Conservation (phyloP, 2,329 filamentous ascomycete species). For the Elsinoe australis region DNA sequence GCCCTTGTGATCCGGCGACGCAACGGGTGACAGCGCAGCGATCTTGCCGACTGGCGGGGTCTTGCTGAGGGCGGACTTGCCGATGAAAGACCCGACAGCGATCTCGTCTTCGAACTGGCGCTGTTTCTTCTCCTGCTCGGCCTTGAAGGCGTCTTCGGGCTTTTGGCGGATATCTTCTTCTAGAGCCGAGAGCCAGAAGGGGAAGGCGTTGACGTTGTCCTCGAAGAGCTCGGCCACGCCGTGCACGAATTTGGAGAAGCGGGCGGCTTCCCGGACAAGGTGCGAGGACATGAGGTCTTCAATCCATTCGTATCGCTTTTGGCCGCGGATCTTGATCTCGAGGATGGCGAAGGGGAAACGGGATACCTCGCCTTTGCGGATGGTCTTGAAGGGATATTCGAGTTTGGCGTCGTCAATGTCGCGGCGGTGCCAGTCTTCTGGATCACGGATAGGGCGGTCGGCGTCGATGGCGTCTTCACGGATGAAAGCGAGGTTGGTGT, state of each 20-base stretch:
- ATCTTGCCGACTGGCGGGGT: slow-evolving; percentile 40
- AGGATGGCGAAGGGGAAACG: slow-evolving; percentile 85
- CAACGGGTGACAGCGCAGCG: slow-evolving; percentile 52
- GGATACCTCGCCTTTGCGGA: slow-evolving; percentile 84
- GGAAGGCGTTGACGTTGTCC: slow-evolving; percentile 86
- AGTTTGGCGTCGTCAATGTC: slow-evolving; percentile 81
- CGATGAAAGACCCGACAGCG: slow-evolving; percentile 77
- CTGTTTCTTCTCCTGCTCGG: slow-evolving; percentile 77
- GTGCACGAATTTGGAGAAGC: slow-evolving; percentile 96
- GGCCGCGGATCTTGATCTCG: slow-evolving; percentile 74
- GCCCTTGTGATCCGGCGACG: slow-evolving; percentile 45
- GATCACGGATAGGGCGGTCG: slow-evolving; percentile 80
- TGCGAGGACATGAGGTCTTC: slow-evolving; percentile 88
- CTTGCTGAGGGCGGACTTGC: slow-evolving; percentile 41
- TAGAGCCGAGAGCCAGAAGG: slow-evolving; percentile 89
- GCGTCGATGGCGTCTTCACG: slow-evolving; percentile 64
- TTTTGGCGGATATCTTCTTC: slow-evolving; percentile 92
- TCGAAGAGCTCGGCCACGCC: slow-evolving; percentile 88
- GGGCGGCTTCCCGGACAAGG: slow-evolving; percentile 77
- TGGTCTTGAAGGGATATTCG: slow-evolving; percentile 76
- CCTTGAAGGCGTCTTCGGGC: slow-evolving; percentile 80
- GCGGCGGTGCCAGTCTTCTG: slow-evolving; percentile 78
- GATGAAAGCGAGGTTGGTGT: slow-evolving; percentile 87
- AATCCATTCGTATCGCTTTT: slow-evolving; percentile 75
- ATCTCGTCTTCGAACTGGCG: slow-evolving; percentile 79